Evolutionary conservation across 768 basidiomycete genomes (phyloP).

Genomic region (Leccinum ochraceum): DNA sequence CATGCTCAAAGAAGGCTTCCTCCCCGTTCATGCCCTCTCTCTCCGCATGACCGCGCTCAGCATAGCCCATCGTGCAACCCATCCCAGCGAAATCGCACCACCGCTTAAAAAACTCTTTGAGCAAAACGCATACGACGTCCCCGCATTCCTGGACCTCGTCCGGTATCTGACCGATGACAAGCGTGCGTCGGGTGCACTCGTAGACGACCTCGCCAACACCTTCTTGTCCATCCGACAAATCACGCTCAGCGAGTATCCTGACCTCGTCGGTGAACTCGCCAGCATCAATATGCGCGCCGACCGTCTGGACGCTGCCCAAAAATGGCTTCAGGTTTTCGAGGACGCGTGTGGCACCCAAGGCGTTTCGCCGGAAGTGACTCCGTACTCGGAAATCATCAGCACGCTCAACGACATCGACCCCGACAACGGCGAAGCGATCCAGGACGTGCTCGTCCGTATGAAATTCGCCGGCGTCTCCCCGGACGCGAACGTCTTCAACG

Average conservation of each 20-base stretch:
- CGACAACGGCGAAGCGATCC: conserved; percentile 32
- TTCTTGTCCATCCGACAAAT: conserved; percentile 22
- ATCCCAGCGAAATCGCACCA: not conserved
- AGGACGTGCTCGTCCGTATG: conserved; percentile 43
- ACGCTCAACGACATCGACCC: conserved; percentile 36
- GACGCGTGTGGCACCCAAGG: conserved; percentile 21
- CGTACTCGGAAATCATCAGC: conserved; percentile 42
- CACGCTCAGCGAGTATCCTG: conserved; percentile 29
- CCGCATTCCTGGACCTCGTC: conserved; percentile 31
- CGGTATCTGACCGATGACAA: conserved; percentile 20
- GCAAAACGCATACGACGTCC: conserved; percentile 18
- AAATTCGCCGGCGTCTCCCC: conserved; percentile 37
- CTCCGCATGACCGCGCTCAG: conserved; percentile 42
- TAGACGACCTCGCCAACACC: conserved; percentile 25
- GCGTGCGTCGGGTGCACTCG: conserved; percentile 11
- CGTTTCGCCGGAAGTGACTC: conserved; percentile 18
- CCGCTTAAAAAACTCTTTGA: conserved; percentile 19
- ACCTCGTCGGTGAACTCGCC: conserved; percentile 40
- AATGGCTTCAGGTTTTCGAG: conserved; percentile 31
- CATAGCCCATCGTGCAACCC: conserved; percentile 17
- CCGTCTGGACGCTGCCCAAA: conserved; percentile 30
- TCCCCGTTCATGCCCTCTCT: conserved; percentile 38
- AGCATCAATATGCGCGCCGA: conserved; percentile 38
- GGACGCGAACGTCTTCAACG: conserved; percentile 47
- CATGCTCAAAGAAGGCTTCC: conserved; percentile 43